phyloP scores from a whole-genome alignment of 1,284 basidiomycete species.

The Xerocomus minutiporus region DNA sequence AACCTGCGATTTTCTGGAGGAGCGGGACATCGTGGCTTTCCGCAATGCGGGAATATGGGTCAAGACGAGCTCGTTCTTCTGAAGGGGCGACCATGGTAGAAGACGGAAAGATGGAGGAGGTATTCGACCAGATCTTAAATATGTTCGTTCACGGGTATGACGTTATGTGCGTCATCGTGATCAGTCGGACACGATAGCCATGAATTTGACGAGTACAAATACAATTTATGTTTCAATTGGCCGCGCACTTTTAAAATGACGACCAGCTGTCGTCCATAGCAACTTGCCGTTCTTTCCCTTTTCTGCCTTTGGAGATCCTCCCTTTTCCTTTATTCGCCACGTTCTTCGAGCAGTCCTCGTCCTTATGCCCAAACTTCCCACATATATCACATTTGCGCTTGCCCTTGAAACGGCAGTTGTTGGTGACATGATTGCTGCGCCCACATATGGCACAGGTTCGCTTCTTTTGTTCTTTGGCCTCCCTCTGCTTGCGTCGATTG shows the following conservation, averaged over 20 bases:
- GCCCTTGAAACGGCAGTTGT: neutral
- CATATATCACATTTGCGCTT: constrained; percentile 1
- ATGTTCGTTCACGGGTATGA: constrained; percentile 10
- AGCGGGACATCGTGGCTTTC: constrained; percentile 50
- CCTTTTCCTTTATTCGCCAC: neutral
- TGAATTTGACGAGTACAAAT: too few species aligned
- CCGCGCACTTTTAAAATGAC: too few species aligned
- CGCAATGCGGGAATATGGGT: constrained; percentile 62
- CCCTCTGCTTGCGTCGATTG: too few species aligned
- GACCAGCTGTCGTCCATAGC: too few species aligned
- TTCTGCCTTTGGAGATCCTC: too few species aligned
- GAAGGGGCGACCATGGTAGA: constrained; percentile 22
- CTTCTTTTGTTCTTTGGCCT: neutral
- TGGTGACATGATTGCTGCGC: neutral
- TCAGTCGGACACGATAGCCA: neutral
- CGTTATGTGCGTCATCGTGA: constrained; percentile 17
- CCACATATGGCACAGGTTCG: neutral
- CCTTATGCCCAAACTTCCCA: neutral
- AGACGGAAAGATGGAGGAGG: neutral
- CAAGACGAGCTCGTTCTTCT: constrained; percentile 42
- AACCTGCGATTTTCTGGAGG: constrained; percentile 64
- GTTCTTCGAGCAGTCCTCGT: neutral
- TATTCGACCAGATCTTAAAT: constrained; percentile 4
- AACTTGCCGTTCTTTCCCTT: too few species aligned
- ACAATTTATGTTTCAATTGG: too few species aligned